Conservation (phyloP, 345 rosid species). For the Acer yangbiense region DNA sequence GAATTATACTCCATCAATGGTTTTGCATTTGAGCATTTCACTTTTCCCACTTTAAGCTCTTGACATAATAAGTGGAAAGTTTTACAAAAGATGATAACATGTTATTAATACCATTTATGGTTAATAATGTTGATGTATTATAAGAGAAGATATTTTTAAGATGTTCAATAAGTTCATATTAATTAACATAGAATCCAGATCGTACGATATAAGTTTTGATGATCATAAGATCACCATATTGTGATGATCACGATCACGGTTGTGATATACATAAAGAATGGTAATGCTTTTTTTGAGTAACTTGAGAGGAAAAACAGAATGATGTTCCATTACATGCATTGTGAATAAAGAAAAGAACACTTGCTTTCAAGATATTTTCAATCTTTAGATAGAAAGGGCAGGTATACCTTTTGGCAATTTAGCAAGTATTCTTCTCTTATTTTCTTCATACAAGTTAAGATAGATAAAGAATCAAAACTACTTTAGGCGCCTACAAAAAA, state of each 20-base stretch:
- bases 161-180: too few species aligned
- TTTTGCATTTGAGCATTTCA: constrained; percentile 1
- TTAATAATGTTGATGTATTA: too few species aligned
- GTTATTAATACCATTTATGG: too few species aligned
- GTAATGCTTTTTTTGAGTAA: background rate
- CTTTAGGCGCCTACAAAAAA: constrained; percentile 11
- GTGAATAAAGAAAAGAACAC: constrained; percentile 32
- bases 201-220: too few species aligned
- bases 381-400: constrained; percentile 9
- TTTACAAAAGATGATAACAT: background rate
- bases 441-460: background rate
- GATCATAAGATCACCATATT: too few species aligned
- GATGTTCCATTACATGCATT: constrained; percentile 11
- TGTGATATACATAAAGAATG: background rate
- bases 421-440: constrained; percentile 20
- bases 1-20: background rate
- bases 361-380: background rate
- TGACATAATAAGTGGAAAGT: background rate
- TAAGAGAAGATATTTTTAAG: too few species aligned
- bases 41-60: background rate
- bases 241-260: too few species aligned
- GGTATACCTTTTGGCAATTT: background rate
- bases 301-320: background rate
- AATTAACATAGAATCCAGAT: too few species aligned
- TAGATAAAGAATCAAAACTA: constrained; percentile 11